These are phyloP conservation scores for Phyllosticta citrichinensis DNA, from an alignment of 2,329 filamentous ascomycete genomes.

Conservation along the genomic window DNA sequence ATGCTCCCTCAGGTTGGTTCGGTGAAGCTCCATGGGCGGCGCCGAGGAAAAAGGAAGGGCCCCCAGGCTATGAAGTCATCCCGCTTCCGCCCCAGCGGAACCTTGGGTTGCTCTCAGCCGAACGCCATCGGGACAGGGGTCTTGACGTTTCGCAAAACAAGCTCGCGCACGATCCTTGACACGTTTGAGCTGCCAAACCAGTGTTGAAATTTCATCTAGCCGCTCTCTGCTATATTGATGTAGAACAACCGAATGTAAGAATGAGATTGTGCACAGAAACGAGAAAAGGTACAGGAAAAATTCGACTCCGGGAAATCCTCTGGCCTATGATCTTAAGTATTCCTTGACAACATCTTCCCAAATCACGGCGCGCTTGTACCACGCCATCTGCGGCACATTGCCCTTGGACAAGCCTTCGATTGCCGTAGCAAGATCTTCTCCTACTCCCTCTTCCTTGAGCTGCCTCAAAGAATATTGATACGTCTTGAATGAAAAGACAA, in stretches of 20 bases:
- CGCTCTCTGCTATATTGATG: no score
- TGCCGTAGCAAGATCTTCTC: constrained; percentile 43
- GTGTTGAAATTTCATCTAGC: neutral
- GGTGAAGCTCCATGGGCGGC: neutral
- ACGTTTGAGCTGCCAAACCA: no score
- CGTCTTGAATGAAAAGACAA: constrained; percentile 50
- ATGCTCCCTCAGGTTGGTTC: neutral
- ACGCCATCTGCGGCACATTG: constrained; percentile 46
- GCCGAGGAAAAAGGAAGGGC: constrained; percentile 2
- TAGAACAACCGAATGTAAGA: no score
- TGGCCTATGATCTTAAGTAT: constrained; percentile 29
- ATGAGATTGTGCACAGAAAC: no score
- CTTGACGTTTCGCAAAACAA: neutral
- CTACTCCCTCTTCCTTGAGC: constrained; percentile 47
- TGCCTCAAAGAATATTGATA: constrained; percentile 48
- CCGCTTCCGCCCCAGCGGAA: neutral
- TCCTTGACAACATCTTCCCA: constrained; percentile 47
- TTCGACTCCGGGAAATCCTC: constrained; percentile 12
- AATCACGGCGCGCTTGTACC: constrained; percentile 48
- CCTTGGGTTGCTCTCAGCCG: neutral
- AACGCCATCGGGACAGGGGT: neutral
- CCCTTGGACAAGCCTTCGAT: constrained; percentile 50
- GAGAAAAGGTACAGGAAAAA: no score
- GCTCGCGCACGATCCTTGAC: neutral
- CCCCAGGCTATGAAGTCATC: constrained; percentile 7